phyloP scores from a whole-genome alignment of 495 filamentous ascomycete genomes.

The Tuber microsphaerosporum region DNA sequence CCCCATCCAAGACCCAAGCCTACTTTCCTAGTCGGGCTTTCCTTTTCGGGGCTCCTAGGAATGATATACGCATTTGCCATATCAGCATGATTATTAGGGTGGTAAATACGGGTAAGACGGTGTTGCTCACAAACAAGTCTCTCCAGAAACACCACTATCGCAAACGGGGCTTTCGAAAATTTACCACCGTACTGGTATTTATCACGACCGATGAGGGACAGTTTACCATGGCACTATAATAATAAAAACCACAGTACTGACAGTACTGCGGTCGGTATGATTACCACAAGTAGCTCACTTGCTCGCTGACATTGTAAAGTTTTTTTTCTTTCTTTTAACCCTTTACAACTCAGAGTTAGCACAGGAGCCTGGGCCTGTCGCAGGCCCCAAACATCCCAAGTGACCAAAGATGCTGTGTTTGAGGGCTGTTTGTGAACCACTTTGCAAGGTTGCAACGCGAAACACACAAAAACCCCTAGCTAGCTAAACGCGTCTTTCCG shows the following conservation, averaged over 20 bases:
- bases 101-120: not conserved
- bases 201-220: not conserved
- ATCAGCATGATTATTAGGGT: not conserved
- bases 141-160: not conserved
- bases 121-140: not conserved
- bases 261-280: not conserved
- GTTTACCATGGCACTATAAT: not conserved
- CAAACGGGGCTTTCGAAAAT: not conserved
- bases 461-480: not conserved
- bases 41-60: not conserved
- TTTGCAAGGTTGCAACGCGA: not conserved
- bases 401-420: not conserved
- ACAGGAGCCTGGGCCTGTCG: too few relatives aligned
- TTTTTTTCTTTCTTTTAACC: too few relatives aligned
- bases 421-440: not conserved
- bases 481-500: conserved; percentile 5
- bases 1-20: not conserved
- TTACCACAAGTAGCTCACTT: not conserved
- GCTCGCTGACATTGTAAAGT: not conserved
- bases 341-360: too few relatives aligned
- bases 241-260: not conserved
- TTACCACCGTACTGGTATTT: not conserved
- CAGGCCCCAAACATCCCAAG: not conserved
- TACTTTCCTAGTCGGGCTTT: not conserved
- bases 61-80: not conserved